Conservation (phyloP, 2,329 filamentous ascomycete genomes). For the Acarospora socialis region DNA sequence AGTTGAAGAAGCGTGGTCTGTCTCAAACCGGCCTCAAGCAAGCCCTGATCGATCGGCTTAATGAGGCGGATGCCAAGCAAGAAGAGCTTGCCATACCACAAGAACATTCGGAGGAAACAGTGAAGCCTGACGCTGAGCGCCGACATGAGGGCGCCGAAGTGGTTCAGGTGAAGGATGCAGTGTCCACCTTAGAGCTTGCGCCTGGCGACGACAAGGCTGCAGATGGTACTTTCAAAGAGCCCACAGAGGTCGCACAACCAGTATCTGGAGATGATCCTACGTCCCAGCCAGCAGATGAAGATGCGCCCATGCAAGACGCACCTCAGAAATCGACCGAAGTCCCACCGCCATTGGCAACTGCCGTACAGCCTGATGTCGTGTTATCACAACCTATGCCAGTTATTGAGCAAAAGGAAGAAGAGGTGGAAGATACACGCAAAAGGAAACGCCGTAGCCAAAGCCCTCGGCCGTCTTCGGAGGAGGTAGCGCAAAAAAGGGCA, state of each 20-base stretch:
- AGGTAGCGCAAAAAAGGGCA: constrained; percentile 41
- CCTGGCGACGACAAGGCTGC: not conserved
- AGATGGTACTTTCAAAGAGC: constrained; percentile 4
- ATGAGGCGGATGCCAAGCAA: constrained; percentile 26
- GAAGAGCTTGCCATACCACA: no score
- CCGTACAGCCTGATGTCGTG: constrained; percentile 18
- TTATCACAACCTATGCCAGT: constrained; percentile 6
- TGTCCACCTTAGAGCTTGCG: no score
- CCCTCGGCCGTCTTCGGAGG: constrained; percentile 41
- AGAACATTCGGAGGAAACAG: not conserved
- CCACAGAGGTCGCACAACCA: constrained; percentile 1
- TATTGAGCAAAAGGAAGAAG: constrained; percentile 17
- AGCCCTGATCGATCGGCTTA: constrained; percentile 53
- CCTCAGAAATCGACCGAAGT: constrained; percentile 11
- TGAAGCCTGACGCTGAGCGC: constrained; percentile 1
- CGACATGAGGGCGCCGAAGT: no score
- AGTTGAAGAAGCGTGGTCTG: constrained; percentile 59
- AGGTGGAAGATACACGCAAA: constrained; percentile 44
- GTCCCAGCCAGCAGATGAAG: constrained; percentile 1
- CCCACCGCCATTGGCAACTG: constrained; percentile 11
- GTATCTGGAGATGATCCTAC: constrained; percentile 3
- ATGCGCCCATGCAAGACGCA: not conserved
- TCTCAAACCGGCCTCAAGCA: constrained; percentile 55
- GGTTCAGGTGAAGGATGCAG: no score
- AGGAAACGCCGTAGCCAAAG: constrained; percentile 53